phyloP scores from a whole-genome alignment of 352 stramenopile species.

The Phytopythium aichiense region DNA sequence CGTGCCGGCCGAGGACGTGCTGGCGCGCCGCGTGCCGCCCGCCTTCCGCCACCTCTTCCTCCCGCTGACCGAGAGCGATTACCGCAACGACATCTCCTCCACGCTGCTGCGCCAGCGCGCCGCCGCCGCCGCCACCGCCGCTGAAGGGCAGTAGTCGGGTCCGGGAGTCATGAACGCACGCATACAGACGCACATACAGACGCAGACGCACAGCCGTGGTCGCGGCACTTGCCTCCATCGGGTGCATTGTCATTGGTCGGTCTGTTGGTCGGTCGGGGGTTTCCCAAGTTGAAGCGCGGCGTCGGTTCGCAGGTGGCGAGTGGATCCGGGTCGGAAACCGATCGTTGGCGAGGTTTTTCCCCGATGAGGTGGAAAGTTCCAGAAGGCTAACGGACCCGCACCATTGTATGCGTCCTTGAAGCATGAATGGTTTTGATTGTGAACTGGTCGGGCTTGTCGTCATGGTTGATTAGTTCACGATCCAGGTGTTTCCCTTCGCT shows the following conservation, averaged over 20 bases:
- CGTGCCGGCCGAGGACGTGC: slow-evolving; percentile 54
- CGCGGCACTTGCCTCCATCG: neutral
- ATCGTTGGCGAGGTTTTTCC: neutral
- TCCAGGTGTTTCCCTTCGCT: neutral
- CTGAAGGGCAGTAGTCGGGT: neutral
- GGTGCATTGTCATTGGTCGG: neutral
- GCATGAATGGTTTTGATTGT: too few relatives aligned
- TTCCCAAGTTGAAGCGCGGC: slow-evolving; percentile 1
- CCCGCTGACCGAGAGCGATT: slow-evolving; percentile 60
- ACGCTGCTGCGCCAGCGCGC: slow-evolving; percentile 59
- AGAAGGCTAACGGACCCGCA: neutral
- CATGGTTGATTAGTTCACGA: neutral
- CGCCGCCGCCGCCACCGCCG: slow-evolving; percentile 1
- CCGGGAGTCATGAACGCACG: neutral
- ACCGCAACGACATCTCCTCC: slow-evolving; percentile 88
- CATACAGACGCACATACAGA: neutral
- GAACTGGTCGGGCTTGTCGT: neutral
- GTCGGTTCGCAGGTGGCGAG: neutral
- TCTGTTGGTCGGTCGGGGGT: neutral
- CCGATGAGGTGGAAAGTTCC: neutral
- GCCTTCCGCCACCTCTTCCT: slow-evolving; percentile 67
- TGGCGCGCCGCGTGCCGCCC: slow-evolving; percentile 35
- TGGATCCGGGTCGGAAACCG: neutral
- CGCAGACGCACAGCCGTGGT: neutral
- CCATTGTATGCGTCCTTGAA: neutral